These are phyloP conservation scores for Hypericum androsaemum DNA, from an alignment of 345 rosid genomes.

Conservation along the genomic window DNA sequence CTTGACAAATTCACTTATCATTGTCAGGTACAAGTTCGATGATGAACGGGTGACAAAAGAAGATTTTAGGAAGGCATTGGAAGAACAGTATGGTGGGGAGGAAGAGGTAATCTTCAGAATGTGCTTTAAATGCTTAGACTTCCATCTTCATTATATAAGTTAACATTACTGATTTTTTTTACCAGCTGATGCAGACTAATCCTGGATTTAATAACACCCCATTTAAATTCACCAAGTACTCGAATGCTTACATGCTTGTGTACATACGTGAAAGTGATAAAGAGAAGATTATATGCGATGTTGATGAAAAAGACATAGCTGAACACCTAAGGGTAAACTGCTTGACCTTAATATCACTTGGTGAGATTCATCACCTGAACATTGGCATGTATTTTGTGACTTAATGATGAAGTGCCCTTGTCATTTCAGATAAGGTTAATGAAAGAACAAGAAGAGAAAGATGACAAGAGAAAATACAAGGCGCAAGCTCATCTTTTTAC, in stretches of 20 bases:
- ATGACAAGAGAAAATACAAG: slow-evolving; percentile 73
- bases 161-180: slow-evolving; percentile 1
- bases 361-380: neutral
- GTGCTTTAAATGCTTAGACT: neutral
- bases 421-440: slow-evolving; percentile 65
- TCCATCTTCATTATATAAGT: slow-evolving; percentile 4
- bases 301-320: slow-evolving; percentile 95
- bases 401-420: neutral
- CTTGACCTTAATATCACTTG: slow-evolving; percentile 9
- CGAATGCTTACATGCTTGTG: slow-evolving; percentile 99
- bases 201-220: slow-evolving; percentile 92
- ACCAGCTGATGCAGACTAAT: slow-evolving; percentile 78
- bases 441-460: slow-evolving; percentile 95
- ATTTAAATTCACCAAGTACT: slow-evolving; percentile 80
- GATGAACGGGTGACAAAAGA: slow-evolving; percentile 96
- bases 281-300: slow-evolving; percentile 90
- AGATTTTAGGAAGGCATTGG: slow-evolving; percentile 81
- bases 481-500: slow-evolving; percentile 92
- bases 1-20: no score
- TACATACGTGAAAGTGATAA: slow-evolving; percentile 93
- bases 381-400: neutral
- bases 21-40: slow-evolving; percentile 85
- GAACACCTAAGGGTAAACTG: slow-evolving; percentile 81
- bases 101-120: slow-evolving; percentile 48
- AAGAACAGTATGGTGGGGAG: slow-evolving; percentile 98